Conservation (phyloP, 208 protist species). For the Tetramitus jugosus region DNA sequence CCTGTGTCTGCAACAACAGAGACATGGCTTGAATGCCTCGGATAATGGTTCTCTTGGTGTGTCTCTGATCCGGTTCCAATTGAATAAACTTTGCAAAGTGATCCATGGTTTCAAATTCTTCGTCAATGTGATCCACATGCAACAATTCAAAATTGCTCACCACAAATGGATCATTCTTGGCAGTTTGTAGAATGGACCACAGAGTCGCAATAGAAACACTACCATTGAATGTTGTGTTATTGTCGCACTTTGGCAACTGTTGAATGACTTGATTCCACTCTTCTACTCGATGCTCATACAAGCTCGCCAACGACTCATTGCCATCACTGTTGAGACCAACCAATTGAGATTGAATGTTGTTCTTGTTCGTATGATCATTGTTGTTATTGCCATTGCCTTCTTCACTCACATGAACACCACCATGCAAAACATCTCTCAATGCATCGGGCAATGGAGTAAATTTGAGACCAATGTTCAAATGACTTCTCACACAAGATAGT, state of each 20-base stretch:
- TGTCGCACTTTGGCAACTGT: no score
- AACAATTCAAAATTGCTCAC: no score
- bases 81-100: background rate
- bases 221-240: no score
- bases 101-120: background rate
- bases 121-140: no score
- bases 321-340: background rate
- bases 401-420: background rate
- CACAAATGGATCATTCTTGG: no score
- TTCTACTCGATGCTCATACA: no score
- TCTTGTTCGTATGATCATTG: background rate
- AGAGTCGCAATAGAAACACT: no score
- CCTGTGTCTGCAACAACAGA: background rate
- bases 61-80: background rate
- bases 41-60: background rate
- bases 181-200: no score
- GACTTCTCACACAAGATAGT: background rate
- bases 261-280: no score
- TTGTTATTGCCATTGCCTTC: background rate
- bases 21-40: conserved; percentile 7
- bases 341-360: background rate
- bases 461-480: no score
- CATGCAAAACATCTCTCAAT: background rate
- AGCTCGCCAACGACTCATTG: no score
- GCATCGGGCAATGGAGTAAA: no score